These are phyloP conservation scores for Fusarium xyrophilum DNA, from an alignment of 2,329 filamentous ascomycete species.

Conservation along the genomic window DNA sequence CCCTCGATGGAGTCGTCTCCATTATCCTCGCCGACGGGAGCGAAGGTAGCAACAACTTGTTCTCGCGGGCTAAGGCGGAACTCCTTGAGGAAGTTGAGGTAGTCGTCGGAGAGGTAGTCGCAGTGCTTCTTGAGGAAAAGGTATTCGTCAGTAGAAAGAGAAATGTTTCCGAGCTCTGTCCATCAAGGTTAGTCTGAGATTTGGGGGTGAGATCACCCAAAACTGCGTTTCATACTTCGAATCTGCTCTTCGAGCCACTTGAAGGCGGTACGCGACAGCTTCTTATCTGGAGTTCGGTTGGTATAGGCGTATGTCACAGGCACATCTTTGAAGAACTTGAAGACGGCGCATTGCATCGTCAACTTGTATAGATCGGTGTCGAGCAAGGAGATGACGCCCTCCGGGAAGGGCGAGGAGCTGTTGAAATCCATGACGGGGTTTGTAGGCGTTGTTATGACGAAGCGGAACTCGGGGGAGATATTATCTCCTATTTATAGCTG, in stretches of 20 bases:
- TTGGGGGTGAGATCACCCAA: neutral
- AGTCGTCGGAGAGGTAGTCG: constrained; percentile 77
- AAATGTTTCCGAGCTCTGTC: constrained; percentile 80
- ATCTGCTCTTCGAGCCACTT: constrained; percentile 87
- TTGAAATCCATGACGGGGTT: constrained; percentile 66
- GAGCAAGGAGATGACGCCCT: constrained; percentile 81
- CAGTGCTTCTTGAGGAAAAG: constrained; percentile 80
- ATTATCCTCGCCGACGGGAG: constrained; percentile 60
- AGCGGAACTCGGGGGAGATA: neutral
- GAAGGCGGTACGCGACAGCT: constrained; percentile 82
- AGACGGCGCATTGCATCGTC: constrained; percentile 97
- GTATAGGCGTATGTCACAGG: constrained; percentile 92
- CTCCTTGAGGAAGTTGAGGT: constrained; percentile 80
- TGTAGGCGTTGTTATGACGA: neutral
- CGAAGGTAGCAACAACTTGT: constrained; percentile 77
- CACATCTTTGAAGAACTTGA: constrained; percentile 86
- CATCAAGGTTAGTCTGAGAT: constrained; percentile 39
- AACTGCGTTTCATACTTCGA: constrained; percentile 63
- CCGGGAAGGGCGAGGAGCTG: constrained; percentile 70
- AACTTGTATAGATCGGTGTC: constrained; percentile 92
- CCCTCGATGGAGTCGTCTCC: constrained; percentile 72
- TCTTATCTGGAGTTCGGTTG: constrained; percentile 94
- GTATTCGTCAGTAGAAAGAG: constrained; percentile 79
- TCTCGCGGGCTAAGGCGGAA: constrained; percentile 83
- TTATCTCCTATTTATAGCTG: neutral